Evolutionary conservation across 2,329 filamentous ascomycete genomes (phyloP), one percentile per base, ranked within the genome.

Genomic region (Verticillium longisporum): DNA sequence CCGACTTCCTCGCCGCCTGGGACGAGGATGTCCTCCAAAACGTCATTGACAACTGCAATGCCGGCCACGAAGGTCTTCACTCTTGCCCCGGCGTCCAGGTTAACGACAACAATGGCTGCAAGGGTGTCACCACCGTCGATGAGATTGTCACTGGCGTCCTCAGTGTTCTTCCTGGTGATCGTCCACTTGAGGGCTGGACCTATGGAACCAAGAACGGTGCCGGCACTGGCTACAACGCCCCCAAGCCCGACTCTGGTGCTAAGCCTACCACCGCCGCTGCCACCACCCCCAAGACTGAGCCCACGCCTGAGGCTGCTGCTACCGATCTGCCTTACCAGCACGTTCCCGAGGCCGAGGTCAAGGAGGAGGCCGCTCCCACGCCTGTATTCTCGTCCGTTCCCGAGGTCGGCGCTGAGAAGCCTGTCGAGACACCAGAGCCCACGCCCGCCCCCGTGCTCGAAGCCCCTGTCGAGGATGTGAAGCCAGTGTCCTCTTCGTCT

Each of bases 1-100:
- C 81, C 56, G 89, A 92, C 73, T 92, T 92, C 75, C 74, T 89
- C 65, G 85, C 89, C 64, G 89, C 84, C 15, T 92, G 90, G 90
- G 85, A 92, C 66, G 78, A 83, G 63, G 72, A 77, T 33, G 79
- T 82, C 55, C 84, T 91, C 57, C 86, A 89, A 73, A 78, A 82
- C 63, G 88, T 89, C 65, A 86, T 91, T 66, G 80, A 89, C 69
- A 83, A 78, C 58, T 91, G 90, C 77, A 77, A 86, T 67, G 83
- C 82, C 55, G 82, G 84, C 57, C 81, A 81, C 61, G 65, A 70
- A 6, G 84, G 84, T 57, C 86, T 91, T 77, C 82, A 88, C 64
- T 77, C 81, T 65, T 91, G 88, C 76, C 79, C 81, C 5, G 78
- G 80, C 54, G 79, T 89, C 61, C 77, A 77, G 61, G 78, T 80